Percentiles rank a stretch among this genome's conserved stretches.
These are phyloP conservation scores for Pseudogymnoascus sp. DNA, from an alignment of 2,329 filamentous ascomycete genomes.

Conservation along the genomic window DNA sequence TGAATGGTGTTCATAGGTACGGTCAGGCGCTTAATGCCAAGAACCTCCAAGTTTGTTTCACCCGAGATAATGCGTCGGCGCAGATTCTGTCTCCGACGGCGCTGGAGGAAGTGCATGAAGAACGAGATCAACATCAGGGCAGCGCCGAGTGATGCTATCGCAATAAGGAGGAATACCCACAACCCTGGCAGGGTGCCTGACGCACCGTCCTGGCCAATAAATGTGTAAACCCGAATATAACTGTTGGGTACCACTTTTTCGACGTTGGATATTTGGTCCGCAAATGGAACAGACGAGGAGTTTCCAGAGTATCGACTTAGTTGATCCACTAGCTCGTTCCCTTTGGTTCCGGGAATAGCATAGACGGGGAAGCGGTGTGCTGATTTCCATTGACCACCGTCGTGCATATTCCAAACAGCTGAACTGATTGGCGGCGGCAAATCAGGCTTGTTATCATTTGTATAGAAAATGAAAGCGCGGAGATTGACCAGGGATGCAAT, in stretches of 20 bases:
- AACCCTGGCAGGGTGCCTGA: conserved; percentile 53
- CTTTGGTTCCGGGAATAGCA: conserved; percentile 63
- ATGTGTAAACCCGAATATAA: conserved; percentile 54
- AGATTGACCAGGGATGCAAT: conserved; percentile 52
- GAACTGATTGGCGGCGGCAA: conserved; percentile 61
- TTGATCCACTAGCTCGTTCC: conserved; percentile 61
- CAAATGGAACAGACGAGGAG: conserved; percentile 53
- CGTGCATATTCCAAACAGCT: conserved; percentile 61
- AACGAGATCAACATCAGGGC: conserved; percentile 62
- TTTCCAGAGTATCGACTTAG: conserved; percentile 73
- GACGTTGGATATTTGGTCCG: conserved; percentile 46
- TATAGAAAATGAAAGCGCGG: conserved; percentile 58
- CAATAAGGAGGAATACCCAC: conserved; percentile 71
- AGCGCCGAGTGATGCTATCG: conserved; percentile 62
- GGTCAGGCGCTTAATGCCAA: conserved; percentile 75
- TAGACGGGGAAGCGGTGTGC: conserved; percentile 74
- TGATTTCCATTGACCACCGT: conserved; percentile 63
- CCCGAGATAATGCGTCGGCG: conserved; percentile 65
- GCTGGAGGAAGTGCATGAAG: conserved; percentile 71
- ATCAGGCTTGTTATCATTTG: conserved; percentile 46
- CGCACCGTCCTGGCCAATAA: conserved; percentile 35
- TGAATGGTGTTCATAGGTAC: conserved; percentile 67
- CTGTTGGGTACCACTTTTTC: conserved; percentile 50
- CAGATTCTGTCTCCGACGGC: conserved; percentile 59
- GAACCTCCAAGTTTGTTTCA: conserved; percentile 76